Conservation (phyloP, 805 yeast species). For the Cyberlindnera xishuangbannaensis region DNA sequence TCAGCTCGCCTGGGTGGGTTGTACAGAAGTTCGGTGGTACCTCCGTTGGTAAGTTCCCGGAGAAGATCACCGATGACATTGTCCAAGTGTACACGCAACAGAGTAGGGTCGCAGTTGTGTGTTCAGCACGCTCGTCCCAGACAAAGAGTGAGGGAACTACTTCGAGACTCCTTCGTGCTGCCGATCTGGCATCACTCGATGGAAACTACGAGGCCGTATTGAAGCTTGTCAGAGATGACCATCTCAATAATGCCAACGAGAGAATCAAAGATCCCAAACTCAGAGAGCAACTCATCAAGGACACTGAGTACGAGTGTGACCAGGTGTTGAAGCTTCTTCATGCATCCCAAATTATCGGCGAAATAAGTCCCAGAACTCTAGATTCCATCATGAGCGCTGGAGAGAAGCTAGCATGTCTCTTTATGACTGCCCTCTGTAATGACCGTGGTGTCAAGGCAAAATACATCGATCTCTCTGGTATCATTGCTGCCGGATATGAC, state of each 20-base stretch:
- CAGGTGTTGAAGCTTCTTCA: conserved; percentile 64
- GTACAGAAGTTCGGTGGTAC: conserved; percentile 98
- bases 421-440: conserved; percentile 78
- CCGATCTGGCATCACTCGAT: conserved; percentile 66
- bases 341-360: conserved; percentile 90
- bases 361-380: conserved; percentile 79
- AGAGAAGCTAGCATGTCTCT: conserved; percentile 86
- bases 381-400: conserved; percentile 92
- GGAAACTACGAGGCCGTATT: conserved; percentile 54
- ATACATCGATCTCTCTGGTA: conserved; percentile 71
- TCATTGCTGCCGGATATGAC: conserved; percentile 61
- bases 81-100: conserved; percentile 57
- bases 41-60: conserved; percentile 91
- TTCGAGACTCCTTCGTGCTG: conserved; percentile 75
- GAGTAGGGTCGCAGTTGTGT: conserved; percentile 83
- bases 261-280: conserved; percentile 42
- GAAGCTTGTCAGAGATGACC: conserved; percentile 71
- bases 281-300: conserved; percentile 47
- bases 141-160: conserved; percentile 96
- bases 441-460: conserved; percentile 75
- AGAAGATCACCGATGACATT: conserved; percentile 77
- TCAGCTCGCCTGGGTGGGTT: conserved; percentile 44
- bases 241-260: conserved; percentile 60
- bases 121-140: conserved; percentile 89
- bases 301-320: conserved; percentile 60